Evolutionary conservation across 257 asterid species (phyloP), one percentile per base, ranked within the genome.

Genomic region (Henckelia pumila): DNA sequence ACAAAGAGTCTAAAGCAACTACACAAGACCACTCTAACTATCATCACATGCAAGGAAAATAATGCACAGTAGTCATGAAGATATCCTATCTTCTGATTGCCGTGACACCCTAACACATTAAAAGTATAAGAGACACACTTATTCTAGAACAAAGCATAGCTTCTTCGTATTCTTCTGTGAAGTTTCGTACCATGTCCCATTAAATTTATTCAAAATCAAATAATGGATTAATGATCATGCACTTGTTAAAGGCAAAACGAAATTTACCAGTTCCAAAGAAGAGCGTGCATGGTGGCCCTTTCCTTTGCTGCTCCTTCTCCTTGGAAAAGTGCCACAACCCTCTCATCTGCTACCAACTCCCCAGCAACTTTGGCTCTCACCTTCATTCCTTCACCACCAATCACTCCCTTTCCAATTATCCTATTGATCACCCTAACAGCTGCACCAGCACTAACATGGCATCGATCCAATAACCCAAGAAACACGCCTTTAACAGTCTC

Each of bases 211-310:
- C 13, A 63, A 64, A 30, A 72, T 47, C n/a, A 52, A 19, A n/a
- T 59, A 58, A 35, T n/a, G 4, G 33, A 33, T 16, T 50, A 50
- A 8, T 5, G 26, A 30, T 13, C 24, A 55, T 52, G 63, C 49
- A 64, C 60, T 70, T 73, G 40, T 21, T 21, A 55, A 75, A 60
- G n/a, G 57, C 21, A 22, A 59, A 32, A n/a, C 8, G 25, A 44
- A 72, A 68, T 66, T 73, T 91, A 94, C 99, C 99, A 84, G 85
- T 91, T 94, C 99, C 99, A 94, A 13, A 94, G 89, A 81, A 93
- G 89, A 81, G 97, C 95, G 79, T 94, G 97, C 91, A 94, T 90
- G 63, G 91, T 84, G 28, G 91, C 86, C 80, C 95, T 86, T 83
- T 90, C 96, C 82, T 84, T 90, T 28, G 84, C 74, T 69, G 89